phyloP scores from a whole-genome alignment of 352 stramenopile genomes.

The Phytophthora pseudosyringae region DNA sequence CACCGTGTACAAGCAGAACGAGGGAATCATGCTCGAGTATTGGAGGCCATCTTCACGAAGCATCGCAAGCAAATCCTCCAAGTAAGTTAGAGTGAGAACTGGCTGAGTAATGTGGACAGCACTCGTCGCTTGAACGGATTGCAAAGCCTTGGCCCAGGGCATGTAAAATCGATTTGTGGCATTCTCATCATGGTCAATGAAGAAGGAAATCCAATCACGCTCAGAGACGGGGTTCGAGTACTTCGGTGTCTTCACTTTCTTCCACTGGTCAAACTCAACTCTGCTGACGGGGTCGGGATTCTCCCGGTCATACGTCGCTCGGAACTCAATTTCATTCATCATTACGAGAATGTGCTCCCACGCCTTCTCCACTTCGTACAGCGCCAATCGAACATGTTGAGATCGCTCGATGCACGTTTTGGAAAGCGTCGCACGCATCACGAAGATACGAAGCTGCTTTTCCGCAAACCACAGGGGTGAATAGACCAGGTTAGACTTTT shows the following conservation, averaged over 20 bases:
- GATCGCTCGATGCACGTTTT: constrained; percentile 43
- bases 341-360: constrained; percentile 63
- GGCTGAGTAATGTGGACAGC: constrained; percentile 51
- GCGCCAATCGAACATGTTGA: constrained; percentile 37
- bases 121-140: constrained; percentile 15
- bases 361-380: constrained; percentile 50
- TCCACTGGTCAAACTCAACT: constrained; percentile 72
- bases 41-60: constrained; percentile 37
- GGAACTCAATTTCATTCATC: constrained; percentile 51
- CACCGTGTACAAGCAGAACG: constrained; percentile 61
- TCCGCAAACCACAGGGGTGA: constrained; percentile 62
- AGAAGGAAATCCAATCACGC: constrained; percentile 60
- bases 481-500: constrained; percentile 26
- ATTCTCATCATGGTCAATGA: constrained; percentile 48
- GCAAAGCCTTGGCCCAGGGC: constrained; percentile 48
- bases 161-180: constrained; percentile 55
- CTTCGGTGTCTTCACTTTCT: constrained; percentile 37
- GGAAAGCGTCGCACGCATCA: constrained; percentile 48
- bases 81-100: constrained; percentile 48
- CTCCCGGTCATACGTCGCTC: constrained; percentile 41
- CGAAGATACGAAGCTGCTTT: constrained; percentile 62
- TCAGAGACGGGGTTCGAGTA: constrained; percentile 29
- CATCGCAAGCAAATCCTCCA: constrained; percentile 56
- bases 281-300: constrained; percentile 10
- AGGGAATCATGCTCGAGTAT: constrained; percentile 44